Percentiles rank a stretch among this genome's conserved stretches.
Conservation (phyloP, 768 basidiomycete genomes). For the Russula earlei region DNA sequence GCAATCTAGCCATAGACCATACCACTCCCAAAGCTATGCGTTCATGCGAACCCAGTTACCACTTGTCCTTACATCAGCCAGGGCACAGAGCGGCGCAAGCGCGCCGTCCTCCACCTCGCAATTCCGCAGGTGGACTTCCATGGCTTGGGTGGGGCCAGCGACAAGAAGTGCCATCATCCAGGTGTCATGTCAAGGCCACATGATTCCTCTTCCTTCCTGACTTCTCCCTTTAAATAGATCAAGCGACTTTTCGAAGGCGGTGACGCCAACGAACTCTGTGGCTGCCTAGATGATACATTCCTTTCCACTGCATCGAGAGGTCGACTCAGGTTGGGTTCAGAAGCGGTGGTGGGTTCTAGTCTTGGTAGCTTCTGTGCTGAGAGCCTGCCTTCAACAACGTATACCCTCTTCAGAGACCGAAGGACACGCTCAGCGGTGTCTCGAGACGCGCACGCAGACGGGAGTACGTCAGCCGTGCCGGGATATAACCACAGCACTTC, state of each 20-base stretch:
- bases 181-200: not conserved
- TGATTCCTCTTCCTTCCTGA: not conserved
- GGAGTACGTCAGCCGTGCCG: not conserved
- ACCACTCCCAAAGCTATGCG: not conserved
- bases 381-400: not conserved
- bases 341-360: not conserved
- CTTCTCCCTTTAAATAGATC: not conserved
- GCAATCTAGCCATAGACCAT: no score
- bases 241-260: not conserved
- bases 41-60: not conserved
- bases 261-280: not conserved
- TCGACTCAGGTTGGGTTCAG: not conserved
- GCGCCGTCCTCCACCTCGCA: constrained; percentile 1
- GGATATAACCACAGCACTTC: constrained; percentile 6
- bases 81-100: not conserved
- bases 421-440: not conserved
- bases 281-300: not conserved
- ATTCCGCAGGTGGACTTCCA: constrained; percentile 1
- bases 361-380: no score
- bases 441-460: not conserved
- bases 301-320: no score
- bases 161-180: not conserved
- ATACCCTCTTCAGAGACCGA: not conserved
- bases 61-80: not conserved
- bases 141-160: not conserved